phyloP scores from a whole-genome alignment of 306 rosid species.

The Ammopiptanthus mongolicus region DNA sequence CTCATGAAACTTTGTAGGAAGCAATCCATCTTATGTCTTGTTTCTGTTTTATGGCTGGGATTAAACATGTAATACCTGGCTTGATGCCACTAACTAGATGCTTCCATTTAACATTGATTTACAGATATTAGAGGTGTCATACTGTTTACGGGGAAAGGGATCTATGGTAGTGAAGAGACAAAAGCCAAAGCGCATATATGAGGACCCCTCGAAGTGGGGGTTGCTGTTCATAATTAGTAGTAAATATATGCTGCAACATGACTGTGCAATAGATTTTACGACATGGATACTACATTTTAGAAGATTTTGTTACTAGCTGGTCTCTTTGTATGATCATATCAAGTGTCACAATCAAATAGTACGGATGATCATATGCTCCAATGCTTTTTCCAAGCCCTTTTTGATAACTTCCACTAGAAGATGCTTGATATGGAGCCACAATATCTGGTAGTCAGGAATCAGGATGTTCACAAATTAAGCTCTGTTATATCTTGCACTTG shows the following conservation, averaged over 20 bases:
- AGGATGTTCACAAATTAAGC: background rate
- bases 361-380: constrained; percentile 1
- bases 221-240: constrained; percentile 55
- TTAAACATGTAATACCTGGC: background rate
- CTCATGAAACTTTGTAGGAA: background rate
- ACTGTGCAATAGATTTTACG: background rate
- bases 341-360: constrained; percentile 8
- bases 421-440: constrained; percentile 15
- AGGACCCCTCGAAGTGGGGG: constrained; percentile 27
- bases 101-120: constrained; percentile 12
- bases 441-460: background rate
- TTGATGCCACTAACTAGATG: background rate
- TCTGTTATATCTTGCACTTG: background rate
- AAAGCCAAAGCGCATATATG: constrained; percentile 38
- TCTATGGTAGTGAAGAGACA: constrained; percentile 58
- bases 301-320: constrained; percentile 8
- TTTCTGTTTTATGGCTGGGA: background rate
- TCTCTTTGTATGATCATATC: background rate
- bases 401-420: background rate
- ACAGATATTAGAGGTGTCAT: constrained; percentile 71
- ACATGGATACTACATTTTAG: background rate
- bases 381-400: background rate
- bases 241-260: constrained; percentile 15
- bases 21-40: background rate
- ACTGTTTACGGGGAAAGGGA: constrained; percentile 65